Base-by-base conservation (phyloP, 148 eudicot species). In the Cornus controversa region DNA sequence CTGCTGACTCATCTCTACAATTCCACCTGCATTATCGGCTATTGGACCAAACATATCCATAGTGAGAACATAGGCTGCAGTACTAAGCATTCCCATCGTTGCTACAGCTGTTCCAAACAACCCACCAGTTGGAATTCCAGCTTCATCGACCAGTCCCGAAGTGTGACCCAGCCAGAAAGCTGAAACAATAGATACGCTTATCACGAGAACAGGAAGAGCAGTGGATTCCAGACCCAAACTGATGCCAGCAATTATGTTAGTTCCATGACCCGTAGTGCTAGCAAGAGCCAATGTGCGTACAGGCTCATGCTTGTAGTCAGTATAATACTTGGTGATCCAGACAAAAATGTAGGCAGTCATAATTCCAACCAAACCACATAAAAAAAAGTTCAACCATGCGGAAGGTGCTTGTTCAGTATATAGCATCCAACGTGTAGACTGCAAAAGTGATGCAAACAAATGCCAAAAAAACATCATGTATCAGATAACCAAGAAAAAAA, bases 21-120 rank as follows among this genome's bases (percentile, higher is more conserved):
- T 96, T 76, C 99, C 99, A 86, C 99, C 99, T 26, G 99, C 99
- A 90, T 96, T 96, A 83, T 96, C 99, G 77, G 99, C 99, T 79
- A 96, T 96, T 70, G 99, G 99, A 58, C 99, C 99, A 86, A 96
- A 96, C 99, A 96, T 96, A 84, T 96, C 99, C 99, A 96, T 96
- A 0, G 99, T 96, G 71, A 96, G 88, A 77, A 96, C 99, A 87
- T 96, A 96, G 66, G 94, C 99, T 82, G 99, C 99, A n/a, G 99
- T 96, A 78, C 99, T 96, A 76, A 96, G 94, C 99, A 96, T 96
- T 45, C 99, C 99, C 99, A 96, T 96, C 10, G 99, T 96, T 74
- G 98, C 99, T 66, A 96, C 99, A 78, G 99, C 99, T 40, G 99
- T 96, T 79, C 99, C 99, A 90, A 96, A 95, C 75, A 96, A 86